Evolutionary conservation across 192 early-diverging fungal genomes (phyloP).

Genomic region (Coemansia reversa): DNA sequence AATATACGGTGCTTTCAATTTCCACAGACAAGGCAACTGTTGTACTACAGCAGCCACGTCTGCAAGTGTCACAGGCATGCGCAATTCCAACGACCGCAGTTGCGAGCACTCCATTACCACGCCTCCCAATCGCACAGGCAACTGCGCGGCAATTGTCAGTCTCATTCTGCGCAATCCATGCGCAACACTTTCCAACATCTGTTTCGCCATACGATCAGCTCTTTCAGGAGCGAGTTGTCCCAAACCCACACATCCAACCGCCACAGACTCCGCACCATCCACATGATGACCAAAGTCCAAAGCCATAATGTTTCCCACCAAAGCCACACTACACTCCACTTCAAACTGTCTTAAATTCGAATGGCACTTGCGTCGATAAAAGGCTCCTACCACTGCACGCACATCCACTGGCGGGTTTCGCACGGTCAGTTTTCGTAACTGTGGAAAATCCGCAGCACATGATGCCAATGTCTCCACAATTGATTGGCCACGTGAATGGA

Average conservation of each 20-base stretch:
- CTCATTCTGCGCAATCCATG: not conserved
- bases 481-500: not conserved
- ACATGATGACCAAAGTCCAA: not conserved
- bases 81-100: conserved; percentile 14
- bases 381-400: not conserved
- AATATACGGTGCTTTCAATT: conserved; percentile 9
- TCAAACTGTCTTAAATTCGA: not conserved
- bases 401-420: conserved; percentile 9
- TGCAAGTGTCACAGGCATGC: conserved; percentile 6
- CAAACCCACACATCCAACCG: not conserved
- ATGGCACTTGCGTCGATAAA: not conserved
- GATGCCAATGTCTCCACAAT: not conserved
- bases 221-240: not conserved
- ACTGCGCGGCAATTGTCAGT: not conserved
- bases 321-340: not conserved
- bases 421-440: not conserved
- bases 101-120: not conserved
- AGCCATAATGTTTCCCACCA: not conserved
- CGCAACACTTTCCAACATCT: not conserved
- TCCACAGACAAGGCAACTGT: conserved; percentile 13
- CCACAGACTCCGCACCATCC: not conserved
- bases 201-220: not conserved
- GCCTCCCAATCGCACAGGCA: not conserved
- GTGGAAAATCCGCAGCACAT: conserved; percentile 1
- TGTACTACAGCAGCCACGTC: not conserved